Evolutionary conservation across 2,329 filamentous ascomycete species (phyloP).

Genomic region (Thielaviopsis euricoi): DNA sequence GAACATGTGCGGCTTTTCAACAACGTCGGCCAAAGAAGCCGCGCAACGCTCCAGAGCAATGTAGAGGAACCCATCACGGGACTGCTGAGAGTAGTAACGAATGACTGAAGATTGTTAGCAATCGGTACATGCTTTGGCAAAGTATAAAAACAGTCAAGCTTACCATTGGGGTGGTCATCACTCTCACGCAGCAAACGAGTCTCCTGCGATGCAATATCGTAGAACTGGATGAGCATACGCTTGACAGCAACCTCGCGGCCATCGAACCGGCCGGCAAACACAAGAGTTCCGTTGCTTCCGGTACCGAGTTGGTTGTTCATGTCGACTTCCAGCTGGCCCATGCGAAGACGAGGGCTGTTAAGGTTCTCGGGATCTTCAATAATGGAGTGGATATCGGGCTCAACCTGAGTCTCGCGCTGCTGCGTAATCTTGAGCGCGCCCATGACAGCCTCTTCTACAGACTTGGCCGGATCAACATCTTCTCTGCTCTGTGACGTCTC

Average conservation of each 20-base stretch:
- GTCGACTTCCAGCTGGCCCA: constrained; percentile 48
- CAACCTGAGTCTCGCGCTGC: constrained; percentile 27
- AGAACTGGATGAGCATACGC: constrained; percentile 90
- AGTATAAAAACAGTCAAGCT: constrained; percentile 12
- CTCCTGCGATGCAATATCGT: constrained; percentile 87
- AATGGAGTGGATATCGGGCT: constrained; percentile 45
- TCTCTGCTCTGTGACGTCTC: constrained; percentile 36
- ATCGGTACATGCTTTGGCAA: not conserved
- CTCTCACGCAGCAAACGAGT: constrained; percentile 81
- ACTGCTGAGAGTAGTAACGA: constrained; percentile 85
- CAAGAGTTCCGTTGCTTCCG: constrained; percentile 92
- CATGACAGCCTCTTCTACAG: constrained; percentile 45
- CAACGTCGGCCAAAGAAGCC: constrained; percentile 79
- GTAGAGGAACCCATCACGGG: constrained; percentile 79
- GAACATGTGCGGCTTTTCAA: constrained; percentile 57
- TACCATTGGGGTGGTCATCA: constrained; percentile 80
- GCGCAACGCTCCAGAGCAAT: constrained; percentile 91
- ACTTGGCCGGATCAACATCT: constrained; percentile 24
- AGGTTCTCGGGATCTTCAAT: constrained; percentile 42
- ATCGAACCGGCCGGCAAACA: constrained; percentile 89
- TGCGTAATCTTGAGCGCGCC: constrained; percentile 42
- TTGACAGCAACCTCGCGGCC: constrained; percentile 89
- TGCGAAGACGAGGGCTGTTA: constrained; percentile 40
- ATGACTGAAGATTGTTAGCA: constrained; percentile 45
- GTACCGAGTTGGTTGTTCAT: constrained; percentile 49